Conservation (phyloP, 768 basidiomycete genomes). For the Suillus ampliporus region DNA sequence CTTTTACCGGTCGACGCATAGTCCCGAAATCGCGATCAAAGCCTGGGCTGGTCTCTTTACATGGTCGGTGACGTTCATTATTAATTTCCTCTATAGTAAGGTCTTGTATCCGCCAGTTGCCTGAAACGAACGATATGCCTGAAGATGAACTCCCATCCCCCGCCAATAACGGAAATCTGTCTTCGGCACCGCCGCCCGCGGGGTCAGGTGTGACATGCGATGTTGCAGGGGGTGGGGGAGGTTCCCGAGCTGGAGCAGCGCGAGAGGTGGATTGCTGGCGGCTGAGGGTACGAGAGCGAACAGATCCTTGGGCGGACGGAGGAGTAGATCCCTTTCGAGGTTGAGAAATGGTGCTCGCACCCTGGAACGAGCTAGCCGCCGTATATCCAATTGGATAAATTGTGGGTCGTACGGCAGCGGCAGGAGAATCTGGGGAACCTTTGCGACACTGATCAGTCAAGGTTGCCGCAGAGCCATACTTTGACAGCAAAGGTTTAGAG, state of each 20-base stretch:
- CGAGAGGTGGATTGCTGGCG: slow-evolving; percentile 52
- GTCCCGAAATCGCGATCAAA: slow-evolving; percentile 9
- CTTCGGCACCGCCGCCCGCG: slow-evolving; percentile 10
- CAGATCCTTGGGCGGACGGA: slow-evolving; percentile 11
- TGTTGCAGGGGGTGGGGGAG: slow-evolving; percentile 51
- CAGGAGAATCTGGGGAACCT: slow-evolving; percentile 34
- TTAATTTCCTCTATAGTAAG: slow-evolving; percentile 31
- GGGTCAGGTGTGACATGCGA: slow-evolving; percentile 30
- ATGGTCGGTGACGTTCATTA: slow-evolving; percentile 30
- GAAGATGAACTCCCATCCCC: slow-evolving; percentile 20
- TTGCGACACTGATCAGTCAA: slow-evolving; percentile 39
- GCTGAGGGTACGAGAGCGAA: slow-evolving; percentile 41
- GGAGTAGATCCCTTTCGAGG: slow-evolving; percentile 15
- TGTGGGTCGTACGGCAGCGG: slow-evolving; percentile 41
- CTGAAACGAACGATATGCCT: slow-evolving; percentile 51
- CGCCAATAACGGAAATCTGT: slow-evolving; percentile 16
- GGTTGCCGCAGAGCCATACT: slow-evolving; percentile 39
- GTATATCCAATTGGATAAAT: slow-evolving; percentile 57
- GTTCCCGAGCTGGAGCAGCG: slow-evolving; percentile 34
- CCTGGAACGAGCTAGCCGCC: slow-evolving; percentile 40
- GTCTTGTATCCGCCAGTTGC: slow-evolving; percentile 38
- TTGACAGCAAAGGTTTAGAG: slow-evolving; percentile 20
- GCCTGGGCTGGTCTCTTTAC: slow-evolving; percentile 31
- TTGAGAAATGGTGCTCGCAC: slow-evolving; percentile 40
- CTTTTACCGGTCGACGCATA: slow-evolving; percentile 5